Base-by-base conservation (phyloP, 495 filamentous ascomycete species). In the Lasiosphaeria ovina region DNA sequence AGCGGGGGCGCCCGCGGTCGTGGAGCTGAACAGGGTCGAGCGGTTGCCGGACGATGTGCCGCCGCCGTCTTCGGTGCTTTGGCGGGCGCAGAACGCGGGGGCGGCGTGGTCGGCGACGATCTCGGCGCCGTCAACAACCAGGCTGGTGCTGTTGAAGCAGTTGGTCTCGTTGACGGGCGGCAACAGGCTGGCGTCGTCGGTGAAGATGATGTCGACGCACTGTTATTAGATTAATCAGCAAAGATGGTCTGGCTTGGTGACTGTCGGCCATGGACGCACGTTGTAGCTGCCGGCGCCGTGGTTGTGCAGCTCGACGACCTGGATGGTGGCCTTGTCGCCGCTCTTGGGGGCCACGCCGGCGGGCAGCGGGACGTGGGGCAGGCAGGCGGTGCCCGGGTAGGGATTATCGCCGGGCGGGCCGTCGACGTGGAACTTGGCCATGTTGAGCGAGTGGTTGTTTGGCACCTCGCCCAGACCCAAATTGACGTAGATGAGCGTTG, bases 301-400 rank as follows among this genome's bases (percentile, higher is more conserved):
- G 67, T 89, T 78, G 6, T 91, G 91, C 5, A 81, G 77, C 79
- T 96, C 90, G 42, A 97, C 84, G 34, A 97, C 79, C 71, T 97
- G 93, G 57, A 97, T 91, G 4, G 91, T 96, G 12, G 92, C 92
- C 69, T 92, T 87, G 71, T 93, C 89, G 7, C 93, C 93, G 3
- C 83, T 75, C 14, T 88, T 85, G 17, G 90, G 84, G 6, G 73
- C 87, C 50, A 85, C 77, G 60, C 88, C 87, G 33, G 78, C 80
- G 0, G 93, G 93, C 60, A 96, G 77, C n/a, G 90, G 86, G 2
- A 97, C 87, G 63, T 93, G 86, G 0, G 89, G 89, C 45, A 97
- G 74, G 72, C 93, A 97, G 72, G 96, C 84, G 4, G 84, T 87
- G 35, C 91, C 92, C 16, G 87, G 83, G 67, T 93, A 97, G 3